phyloP scores from a whole-genome alignment of 306 rosid species.

The Glycine latifolia region DNA sequence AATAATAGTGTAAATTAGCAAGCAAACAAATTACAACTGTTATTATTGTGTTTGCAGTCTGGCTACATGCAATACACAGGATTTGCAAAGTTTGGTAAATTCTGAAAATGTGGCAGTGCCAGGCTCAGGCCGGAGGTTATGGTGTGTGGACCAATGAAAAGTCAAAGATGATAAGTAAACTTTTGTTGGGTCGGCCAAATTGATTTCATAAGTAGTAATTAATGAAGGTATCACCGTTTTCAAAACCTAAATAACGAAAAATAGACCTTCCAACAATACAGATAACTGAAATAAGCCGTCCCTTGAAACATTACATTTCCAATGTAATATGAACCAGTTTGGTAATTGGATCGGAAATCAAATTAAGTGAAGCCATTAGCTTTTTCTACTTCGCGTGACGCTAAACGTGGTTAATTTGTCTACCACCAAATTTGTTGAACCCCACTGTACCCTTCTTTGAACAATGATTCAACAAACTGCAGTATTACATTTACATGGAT shows the following conservation, averaged over 20 bases:
- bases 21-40: background rate
- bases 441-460: background rate
- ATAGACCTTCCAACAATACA: background rate
- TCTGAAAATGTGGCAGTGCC: background rate
- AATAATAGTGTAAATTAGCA: background rate
- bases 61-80: background rate
- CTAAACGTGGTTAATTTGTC: too few species aligned
- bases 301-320: background rate
- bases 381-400: background rate
- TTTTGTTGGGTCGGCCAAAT: background rate
- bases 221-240: background rate
- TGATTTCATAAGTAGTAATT: background rate
- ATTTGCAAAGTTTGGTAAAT: background rate
- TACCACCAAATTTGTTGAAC: background rate
- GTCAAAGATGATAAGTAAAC: background rate
- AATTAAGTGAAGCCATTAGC: background rate
- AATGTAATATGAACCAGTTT: too few species aligned
- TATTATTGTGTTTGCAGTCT: background rate
- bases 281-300: background rate
- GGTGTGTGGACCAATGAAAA: background rate
- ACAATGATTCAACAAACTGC: too few species aligned
- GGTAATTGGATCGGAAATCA: too few species aligned
- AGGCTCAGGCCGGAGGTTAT: constrained; percentile 22
- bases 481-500: too few species aligned
- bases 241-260: background rate